Base-by-base conservation (phyloP, 495 filamentous ascomycete species). In the Zalerion maritima region DNA sequence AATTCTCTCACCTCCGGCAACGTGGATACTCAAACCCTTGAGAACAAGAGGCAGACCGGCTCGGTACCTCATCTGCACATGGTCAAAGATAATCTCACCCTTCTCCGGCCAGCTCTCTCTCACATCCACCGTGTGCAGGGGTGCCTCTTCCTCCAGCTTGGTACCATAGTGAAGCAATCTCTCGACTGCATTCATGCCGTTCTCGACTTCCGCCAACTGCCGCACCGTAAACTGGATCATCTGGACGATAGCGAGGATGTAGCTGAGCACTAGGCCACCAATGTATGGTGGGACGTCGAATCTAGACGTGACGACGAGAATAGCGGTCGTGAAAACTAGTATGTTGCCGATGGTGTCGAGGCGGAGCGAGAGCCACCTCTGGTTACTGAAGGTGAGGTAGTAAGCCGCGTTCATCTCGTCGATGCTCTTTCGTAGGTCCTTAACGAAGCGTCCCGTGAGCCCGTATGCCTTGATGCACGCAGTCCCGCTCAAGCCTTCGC, bases 171-270 rank as follows among this genome's bases (percentile, higher is more conserved):
- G 81, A 50, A 82, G 68, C n/a, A 97, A 64, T 17, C 89, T 79
- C 47, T 97, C 87, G 3, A 87, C 87, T 1, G 89, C 73, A 42
- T 92, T 94, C 86, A 97, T 94, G 46, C 81, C 78, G 59, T 94
- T 94, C 50, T 97, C 89, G 13, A 94, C 81, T 49, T 96, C 89
- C 19, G 89, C 86, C 20, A 94, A 67, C 54, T 96, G 89, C 21
- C 87, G 72, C 12, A 96, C 81, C 2, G 84, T 85, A 54, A 92
- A 94, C 47, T 94, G 85, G 26, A 94, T 71, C 79, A 93, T 84
- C 54, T 89, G 81, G n/a, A 91, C 84, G 37, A 94, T 91, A 18
- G 76, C 69, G 2, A 96, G 65, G 39, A 96, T 92, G 47, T 94
- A 94, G 7, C 80, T 86, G 6, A 96, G 63, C 0, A 96, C 84